Base-by-base conservation (phyloP, 225 moss, liverwort and hornwort genomes). In the Bryoerythrophyllum caledonicum region DNA sequence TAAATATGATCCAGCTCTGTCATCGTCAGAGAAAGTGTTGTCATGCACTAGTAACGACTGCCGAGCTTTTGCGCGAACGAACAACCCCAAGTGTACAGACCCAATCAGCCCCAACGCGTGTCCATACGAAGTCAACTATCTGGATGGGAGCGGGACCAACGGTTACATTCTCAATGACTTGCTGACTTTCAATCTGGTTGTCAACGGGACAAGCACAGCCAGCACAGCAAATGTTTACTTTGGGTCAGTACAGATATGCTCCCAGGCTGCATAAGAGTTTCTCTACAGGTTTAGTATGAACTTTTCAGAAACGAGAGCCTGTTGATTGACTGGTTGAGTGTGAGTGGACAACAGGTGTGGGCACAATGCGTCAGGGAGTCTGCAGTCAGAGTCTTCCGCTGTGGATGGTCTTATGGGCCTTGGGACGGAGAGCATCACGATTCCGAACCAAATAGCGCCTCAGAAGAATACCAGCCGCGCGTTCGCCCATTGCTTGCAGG, bases 101-200 rank as follows among this genome's bases (percentile, higher is more conserved):
- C 70, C 71, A 11, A 40, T 63, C 40, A 38, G 20, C 12, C 54
- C 74, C 54, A 63, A 5, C 1, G 63, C 65, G 14, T 90, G 93
- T 59, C 28, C 76, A 20, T 93, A 86, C 71, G 10, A 17, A 5
- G 55, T 85, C 26, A 2, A 9, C 0, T 93, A 93, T 73, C 86
- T 82, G 8, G 86, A 84, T 61, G 83, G 86, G 16, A 88, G 86
- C 79, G 65, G 72, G 26, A 70, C 86, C 34, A 67, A 26, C 60
- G 93, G 93, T 6, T 91, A 91, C 62, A 72, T 91, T 17, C 77
- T 93, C 17, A 41, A 63, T 27, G 93, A 93, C 71, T 25, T 68
- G 6, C n/a, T 93, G 23, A 86, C 86, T 8, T 87, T 80, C 63
- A 62, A 70, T 54, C 43, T 81, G 66, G 71, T 87, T 55, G 55